Evolutionary conservation across 2,329 filamentous ascomycete species (phyloP), one percentile per base, ranked within the genome.

Genomic region (Neofusicoccum sp.): DNA sequence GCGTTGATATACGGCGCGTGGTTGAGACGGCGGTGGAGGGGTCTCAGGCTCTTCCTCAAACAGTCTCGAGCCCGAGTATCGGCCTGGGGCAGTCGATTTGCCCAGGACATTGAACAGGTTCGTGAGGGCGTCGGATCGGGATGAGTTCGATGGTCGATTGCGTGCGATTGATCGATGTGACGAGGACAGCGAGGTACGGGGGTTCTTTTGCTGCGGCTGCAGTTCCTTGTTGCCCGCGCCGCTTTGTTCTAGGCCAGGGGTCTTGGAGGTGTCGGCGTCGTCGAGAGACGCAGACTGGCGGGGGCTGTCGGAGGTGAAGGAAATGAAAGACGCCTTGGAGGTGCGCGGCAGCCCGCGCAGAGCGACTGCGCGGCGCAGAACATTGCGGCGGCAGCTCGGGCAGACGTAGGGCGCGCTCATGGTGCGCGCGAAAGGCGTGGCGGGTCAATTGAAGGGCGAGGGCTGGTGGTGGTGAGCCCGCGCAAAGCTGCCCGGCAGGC

Each of bases 321-420:
- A 59, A 9, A 59, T 49, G 36, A 59, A 59, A 7, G 43, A 49
- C 2, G 57, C 57, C 40, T 20, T 38, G 24, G 44, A 47, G 16
- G 57, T 33, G 16, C 20, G 57, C 8, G 34, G 14, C 6, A 59
- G 43, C 6, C 44, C 5, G 26, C 57, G 57, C 9, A 47, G 24
- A 24, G 7, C 14, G n/a, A 9, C 31, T 9, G 16, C n/a, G 33
- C 40, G 47, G n/a, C 48, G 47, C 40, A 54, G 11, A 11, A 30
- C 48, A 30, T 61, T 61, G 24, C 20, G 59, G n/a, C 59, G 48
- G 33, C 59, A 61, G 51, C 41, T 44, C 11, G 59, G 59, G 28
- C 59, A 61, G 28, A 61, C 33, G n/a, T 61, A 61, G n/a, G 49
- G 49, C n/a, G 43, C 30, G 30, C 41, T 56, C 59, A 61, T 60